Conservation (phyloP, 768 basidiomycete genomes). For the Rhizopogon vinicolor region DNA sequence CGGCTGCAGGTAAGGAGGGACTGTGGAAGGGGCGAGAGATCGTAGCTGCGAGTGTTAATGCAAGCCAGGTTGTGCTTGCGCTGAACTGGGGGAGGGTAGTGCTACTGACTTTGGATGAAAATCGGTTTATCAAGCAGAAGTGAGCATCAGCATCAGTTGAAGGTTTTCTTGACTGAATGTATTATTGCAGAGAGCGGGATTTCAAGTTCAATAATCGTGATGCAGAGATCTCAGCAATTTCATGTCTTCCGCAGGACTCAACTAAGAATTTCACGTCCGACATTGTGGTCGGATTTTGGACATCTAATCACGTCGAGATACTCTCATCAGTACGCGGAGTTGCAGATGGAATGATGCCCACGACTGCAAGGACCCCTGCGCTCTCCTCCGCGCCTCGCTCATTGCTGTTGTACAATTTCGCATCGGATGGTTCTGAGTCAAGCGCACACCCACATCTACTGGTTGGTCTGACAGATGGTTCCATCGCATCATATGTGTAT, state of each 20-base stretch:
- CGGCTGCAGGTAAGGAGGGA: slow-evolving; percentile 11
- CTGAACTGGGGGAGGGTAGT: slow-evolving; percentile 49
- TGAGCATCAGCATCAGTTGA: neutral
- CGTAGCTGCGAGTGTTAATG: slow-evolving; percentile 65
- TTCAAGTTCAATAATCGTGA: slow-evolving; percentile 17
- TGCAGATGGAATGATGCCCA: slow-evolving; percentile 9
- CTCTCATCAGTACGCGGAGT: slow-evolving; percentile 30
- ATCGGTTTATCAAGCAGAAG: slow-evolving; percentile 27
- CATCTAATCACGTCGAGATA: slow-evolving; percentile 56
- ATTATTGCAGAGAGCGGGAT: slow-evolving; percentile 9
- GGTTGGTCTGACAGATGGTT: slow-evolving; percentile 73
- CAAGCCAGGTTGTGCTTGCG: slow-evolving; percentile 63
- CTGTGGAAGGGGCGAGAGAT: slow-evolving; percentile 38
- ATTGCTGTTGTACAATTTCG: slow-evolving; percentile 58
- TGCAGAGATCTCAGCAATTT: slow-evolving; percentile 67
- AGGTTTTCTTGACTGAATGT: neutral
- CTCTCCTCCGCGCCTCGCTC: slow-evolving; percentile 43
- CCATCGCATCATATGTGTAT: slow-evolving; percentile 54
- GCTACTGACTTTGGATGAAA: slow-evolving; percentile 43
- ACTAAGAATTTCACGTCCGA: slow-evolving; percentile 40
- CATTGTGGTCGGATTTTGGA: slow-evolving; percentile 76
- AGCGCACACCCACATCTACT: slow-evolving; percentile 55
- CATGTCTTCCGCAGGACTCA: slow-evolving; percentile 53
- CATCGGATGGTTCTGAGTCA: slow-evolving; percentile 30
- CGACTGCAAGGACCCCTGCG: slow-evolving; percentile 17